phyloP scores from a whole-genome alignment of 352 stramenopile species.

The Pythium pyrilobum region DNA sequence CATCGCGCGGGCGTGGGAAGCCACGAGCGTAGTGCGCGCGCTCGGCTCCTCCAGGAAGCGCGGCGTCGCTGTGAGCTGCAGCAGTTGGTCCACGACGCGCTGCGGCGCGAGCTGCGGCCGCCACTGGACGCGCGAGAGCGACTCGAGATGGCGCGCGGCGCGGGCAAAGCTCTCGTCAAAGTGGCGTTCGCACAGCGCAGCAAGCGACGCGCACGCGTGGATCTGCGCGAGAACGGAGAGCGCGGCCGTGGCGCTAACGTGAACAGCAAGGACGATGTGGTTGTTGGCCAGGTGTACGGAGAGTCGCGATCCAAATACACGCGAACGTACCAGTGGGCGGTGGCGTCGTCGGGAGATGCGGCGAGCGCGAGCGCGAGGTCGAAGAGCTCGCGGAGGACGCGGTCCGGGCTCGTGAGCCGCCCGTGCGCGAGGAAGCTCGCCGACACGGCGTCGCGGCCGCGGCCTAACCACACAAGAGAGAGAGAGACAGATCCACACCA shows the following conservation, averaged over 20 bases:
- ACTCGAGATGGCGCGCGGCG: constrained; percentile 12
- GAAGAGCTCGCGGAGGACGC: constrained; percentile 30
- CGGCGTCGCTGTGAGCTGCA: constrained; percentile 16
- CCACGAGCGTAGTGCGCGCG: neutral
- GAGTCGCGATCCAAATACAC: too few species aligned
- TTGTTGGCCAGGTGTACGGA: too few species aligned
- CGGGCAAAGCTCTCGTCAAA: constrained; percentile 23
- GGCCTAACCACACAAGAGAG: constrained; percentile 18
- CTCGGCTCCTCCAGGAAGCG: neutral
- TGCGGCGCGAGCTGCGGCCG: constrained; percentile 22
- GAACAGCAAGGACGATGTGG: neutral
- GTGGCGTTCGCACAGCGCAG: constrained; percentile 28
- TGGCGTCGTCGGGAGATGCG: neutral
- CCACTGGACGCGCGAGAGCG: constrained; percentile 35
- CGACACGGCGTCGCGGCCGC: constrained; percentile 38
- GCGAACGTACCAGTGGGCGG: constrained; percentile 13
- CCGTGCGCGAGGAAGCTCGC: constrained; percentile 49
- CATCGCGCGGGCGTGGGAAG: constrained; percentile 1
- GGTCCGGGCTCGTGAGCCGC: constrained; percentile 20
- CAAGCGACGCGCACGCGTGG: constrained; percentile 13
- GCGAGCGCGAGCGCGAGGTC: constrained; percentile 31
- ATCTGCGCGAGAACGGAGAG: constrained; percentile 26
- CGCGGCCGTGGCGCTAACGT: constrained; percentile 19
- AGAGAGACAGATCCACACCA: neutral
- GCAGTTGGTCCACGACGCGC: constrained; percentile 25